phyloP scores from a whole-genome alignment of 768 basidiomycete genomes.

The Heimioporus sp. region DNA sequence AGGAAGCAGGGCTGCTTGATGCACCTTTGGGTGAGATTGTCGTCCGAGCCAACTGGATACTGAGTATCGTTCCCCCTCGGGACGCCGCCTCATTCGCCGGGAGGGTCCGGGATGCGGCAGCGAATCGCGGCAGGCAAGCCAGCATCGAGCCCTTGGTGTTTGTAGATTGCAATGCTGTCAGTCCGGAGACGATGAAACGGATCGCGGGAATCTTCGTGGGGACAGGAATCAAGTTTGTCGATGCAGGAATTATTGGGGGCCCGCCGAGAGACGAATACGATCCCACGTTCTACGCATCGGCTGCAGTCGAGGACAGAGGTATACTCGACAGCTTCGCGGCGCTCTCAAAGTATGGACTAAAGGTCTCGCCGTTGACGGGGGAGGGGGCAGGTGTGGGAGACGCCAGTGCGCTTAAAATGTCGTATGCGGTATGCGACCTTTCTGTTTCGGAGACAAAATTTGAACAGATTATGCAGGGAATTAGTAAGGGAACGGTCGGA shows the following conservation, averaged over 20 bases:
- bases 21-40: conserved; percentile 37
- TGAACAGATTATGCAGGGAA: conserved; percentile 39
- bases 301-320: conserved; percentile 28
- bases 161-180: conserved; percentile 60
- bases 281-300: conserved; percentile 57
- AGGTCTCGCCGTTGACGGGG: conserved; percentile 43
- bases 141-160: conserved; percentile 33
- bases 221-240: conserved; percentile 44
- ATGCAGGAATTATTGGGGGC: conserved; percentile 56
- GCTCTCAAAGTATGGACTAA: conserved; percentile 44
- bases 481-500: conserved; percentile 53
- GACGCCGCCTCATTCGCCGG: conserved; percentile 47
- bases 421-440: conserved; percentile 49
- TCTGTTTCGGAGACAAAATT: background rate
- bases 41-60: conserved; percentile 40
- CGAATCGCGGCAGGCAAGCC: background rate
- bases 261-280: conserved; percentile 48
- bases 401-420: conserved; percentile 64
- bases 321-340: conserved; percentile 39
- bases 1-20: conserved; percentile 49
- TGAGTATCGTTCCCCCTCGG: conserved; percentile 59
- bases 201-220: conserved; percentile 46
- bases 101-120: conserved; percentile 15
- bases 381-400: conserved; percentile 51
- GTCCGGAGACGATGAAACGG: conserved; percentile 45